A percentile compares a stretch with the other conserved stretches of the same genome.
These are phyloP conservation scores for Starmerella davenportii DNA, from an alignment of 805 yeast genomes.

Conservation along the genomic window DNA sequence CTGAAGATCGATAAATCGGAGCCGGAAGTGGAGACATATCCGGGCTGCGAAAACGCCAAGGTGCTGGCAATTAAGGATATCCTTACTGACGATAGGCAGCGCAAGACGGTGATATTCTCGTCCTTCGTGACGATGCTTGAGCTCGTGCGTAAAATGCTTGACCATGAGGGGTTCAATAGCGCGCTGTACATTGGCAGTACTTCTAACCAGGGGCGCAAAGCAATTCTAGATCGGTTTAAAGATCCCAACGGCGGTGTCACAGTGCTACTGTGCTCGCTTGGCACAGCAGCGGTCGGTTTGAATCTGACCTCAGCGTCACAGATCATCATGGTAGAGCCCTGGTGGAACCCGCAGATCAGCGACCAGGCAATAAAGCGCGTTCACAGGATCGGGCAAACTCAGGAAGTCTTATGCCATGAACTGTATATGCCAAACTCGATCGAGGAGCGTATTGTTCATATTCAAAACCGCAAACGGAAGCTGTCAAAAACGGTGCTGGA, in stretches of 20 bases:
- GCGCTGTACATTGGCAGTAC: slow-evolving; percentile 26
- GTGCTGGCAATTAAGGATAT: slow-evolving; percentile 23
- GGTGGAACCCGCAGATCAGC: slow-evolving; percentile 37
- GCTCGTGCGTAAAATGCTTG: slow-evolving; percentile 20
- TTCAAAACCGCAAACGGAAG: slow-evolving; percentile 25
- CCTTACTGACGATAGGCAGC: slow-evolving; percentile 20
- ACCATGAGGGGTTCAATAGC: slow-evolving; percentile 20
- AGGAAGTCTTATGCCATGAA: slow-evolving; percentile 30
- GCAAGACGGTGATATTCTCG: slow-evolving; percentile 32
- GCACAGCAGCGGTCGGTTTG: slow-evolving; percentile 31
- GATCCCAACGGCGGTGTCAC: slow-evolving; percentile 16
- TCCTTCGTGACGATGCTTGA: slow-evolving; percentile 27
- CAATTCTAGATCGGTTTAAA: slow-evolving; percentile 20
- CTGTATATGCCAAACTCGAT: slow-evolving; percentile 25
- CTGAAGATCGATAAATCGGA: slow-evolving; percentile 11
- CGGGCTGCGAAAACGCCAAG: slow-evolving; percentile 19
- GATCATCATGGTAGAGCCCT: slow-evolving; percentile 29
- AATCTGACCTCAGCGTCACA: slow-evolving; percentile 29
- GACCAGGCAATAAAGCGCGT: slow-evolving; percentile 38
- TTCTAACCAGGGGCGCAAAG: slow-evolving; percentile 20
- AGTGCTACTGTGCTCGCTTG: slow-evolving; percentile 28
- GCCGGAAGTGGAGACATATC: background rate
- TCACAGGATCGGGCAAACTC: slow-evolving; percentile 32
- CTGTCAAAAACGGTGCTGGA: slow-evolving; percentile 21
- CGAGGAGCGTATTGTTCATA: slow-evolving; percentile 25